These are phyloP conservation scores for Solanum chacoense DNA, from an alignment of 305 asterid genomes.

Conservation along the genomic window DNA sequence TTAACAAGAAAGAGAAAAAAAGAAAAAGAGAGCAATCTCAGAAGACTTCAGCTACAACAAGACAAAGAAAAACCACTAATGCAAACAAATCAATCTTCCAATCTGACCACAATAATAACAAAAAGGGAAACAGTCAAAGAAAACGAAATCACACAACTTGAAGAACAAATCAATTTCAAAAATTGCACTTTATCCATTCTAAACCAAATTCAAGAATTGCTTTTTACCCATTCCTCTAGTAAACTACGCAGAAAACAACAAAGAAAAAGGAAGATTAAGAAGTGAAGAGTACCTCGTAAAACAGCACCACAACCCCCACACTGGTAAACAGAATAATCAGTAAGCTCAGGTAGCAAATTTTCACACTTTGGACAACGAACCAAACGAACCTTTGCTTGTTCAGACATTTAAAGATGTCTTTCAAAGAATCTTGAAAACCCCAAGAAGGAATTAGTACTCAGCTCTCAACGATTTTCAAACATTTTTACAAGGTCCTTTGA, in stretches of 20 bases:
- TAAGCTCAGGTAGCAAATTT: conserved; percentile 60
- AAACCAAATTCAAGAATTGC: background rate
- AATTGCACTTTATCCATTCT: background rate
- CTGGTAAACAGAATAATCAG: conserved; percentile 58
- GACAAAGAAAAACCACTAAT: background rate
- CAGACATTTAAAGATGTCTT: conserved; percentile 37
- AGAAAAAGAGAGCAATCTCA: background rate
- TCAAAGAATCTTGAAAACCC: conserved; percentile 9
- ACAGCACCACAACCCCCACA: conserved; percentile 85
- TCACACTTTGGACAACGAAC: conserved; percentile 80
- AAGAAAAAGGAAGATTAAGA: background rate
- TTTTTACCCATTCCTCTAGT: background rate
- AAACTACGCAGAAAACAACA: background rate
- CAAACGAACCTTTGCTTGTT: conserved; percentile 53
- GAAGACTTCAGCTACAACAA: background rate
- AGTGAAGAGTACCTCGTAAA: conserved; percentile 41
- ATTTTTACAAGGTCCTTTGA: background rate
- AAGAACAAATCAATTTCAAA: background rate
- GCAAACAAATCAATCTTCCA: background rate
- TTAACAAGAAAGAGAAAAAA: conserved; percentile 10
- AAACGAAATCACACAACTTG: background rate
- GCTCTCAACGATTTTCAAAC: background rate
- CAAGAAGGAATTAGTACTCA: background rate
- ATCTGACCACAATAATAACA: background rate
- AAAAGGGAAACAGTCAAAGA: background rate